Percentiles rank a stretch among this genome's conserved stretches.
phyloP scores from a whole-genome alignment of 306 rosid genomes.

The Trifolium pratense region DNA sequence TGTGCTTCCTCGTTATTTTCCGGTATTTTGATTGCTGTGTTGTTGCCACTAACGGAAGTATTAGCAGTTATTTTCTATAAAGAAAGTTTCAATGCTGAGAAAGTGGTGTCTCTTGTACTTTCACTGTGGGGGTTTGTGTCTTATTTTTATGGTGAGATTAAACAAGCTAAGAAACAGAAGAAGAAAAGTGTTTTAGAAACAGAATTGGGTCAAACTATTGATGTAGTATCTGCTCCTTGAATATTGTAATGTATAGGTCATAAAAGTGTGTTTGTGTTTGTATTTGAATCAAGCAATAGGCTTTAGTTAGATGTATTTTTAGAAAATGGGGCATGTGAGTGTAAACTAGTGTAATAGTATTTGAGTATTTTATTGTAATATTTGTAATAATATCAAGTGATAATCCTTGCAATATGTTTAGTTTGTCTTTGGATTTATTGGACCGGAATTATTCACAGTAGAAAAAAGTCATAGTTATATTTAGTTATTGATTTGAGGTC shows the following conservation, averaged over 20 bases:
- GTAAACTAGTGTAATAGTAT: not conserved
- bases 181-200: not conserved
- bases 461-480: too few species aligned
- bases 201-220: conserved; percentile 2
- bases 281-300: not conserved
- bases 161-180: conserved; percentile 42
- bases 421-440: too few species aligned
- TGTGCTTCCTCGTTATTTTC: conserved; percentile 72
- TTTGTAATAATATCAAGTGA: too few species aligned
- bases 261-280: not conserved
- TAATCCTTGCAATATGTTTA: too few species aligned
- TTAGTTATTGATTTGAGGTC: too few species aligned
- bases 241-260: too few species aligned
- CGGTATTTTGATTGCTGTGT: conserved; percentile 58
- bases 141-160: conserved; percentile 72
- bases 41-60: conserved; percentile 63
- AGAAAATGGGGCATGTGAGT: not conserved
- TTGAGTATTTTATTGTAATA: not conserved
- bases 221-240: too few species aligned
- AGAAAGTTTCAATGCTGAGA: conserved; percentile 65
- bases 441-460: too few species aligned
- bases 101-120: conserved; percentile 62
- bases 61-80: conserved; percentile 67
- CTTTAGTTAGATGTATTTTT: not conserved
- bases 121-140: conserved; percentile 78